Evolutionary conservation across 2,329 filamentous ascomycete species (phyloP).

Genomic region (Trichoderma asperellum): DNA sequence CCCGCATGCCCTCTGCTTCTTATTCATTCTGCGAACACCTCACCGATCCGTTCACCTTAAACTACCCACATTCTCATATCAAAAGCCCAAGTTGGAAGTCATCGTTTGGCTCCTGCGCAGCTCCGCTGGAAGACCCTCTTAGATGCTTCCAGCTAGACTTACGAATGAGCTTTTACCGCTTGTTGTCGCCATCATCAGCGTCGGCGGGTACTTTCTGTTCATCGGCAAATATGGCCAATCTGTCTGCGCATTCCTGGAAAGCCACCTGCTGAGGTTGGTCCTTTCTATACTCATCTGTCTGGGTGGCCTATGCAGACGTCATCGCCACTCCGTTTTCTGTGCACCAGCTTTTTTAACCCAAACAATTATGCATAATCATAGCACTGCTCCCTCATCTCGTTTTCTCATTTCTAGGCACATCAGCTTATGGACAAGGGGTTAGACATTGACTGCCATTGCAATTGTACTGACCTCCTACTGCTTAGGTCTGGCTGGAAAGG

Average conservation of each 20-base stretch:
- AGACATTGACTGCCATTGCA: background rate
- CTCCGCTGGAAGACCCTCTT: background rate
- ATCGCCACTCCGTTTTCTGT: background rate
- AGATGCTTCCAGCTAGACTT: conserved; percentile 13
- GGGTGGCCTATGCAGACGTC: background rate
- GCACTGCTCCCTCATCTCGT: background rate
- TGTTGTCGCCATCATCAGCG: conserved; percentile 4
- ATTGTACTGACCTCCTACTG: conserved; percentile 29
- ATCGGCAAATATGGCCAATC: background rate
- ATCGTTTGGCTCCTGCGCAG: background rate
- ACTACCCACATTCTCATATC: background rate
- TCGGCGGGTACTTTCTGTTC: conserved; percentile 11
- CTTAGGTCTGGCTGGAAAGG: conserved; percentile 28
- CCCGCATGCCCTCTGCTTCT: background rate
- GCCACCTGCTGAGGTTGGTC: conserved; percentile 23
- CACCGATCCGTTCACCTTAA: background rate
- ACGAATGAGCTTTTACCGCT: background rate
- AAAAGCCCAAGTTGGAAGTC: background rate
- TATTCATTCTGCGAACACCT: background rate
- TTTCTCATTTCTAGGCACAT: background rate
- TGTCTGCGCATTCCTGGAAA: background rate
- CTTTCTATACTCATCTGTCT: background rate
- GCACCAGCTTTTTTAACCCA: background rate
- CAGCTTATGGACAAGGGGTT: background rate
- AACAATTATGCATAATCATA: background rate